Percentiles rank a stretch among this genome's conserved stretches.
Conservation (phyloP, 768 basidiomycete species). For the Pleurotus salmoneostramineus region DNA sequence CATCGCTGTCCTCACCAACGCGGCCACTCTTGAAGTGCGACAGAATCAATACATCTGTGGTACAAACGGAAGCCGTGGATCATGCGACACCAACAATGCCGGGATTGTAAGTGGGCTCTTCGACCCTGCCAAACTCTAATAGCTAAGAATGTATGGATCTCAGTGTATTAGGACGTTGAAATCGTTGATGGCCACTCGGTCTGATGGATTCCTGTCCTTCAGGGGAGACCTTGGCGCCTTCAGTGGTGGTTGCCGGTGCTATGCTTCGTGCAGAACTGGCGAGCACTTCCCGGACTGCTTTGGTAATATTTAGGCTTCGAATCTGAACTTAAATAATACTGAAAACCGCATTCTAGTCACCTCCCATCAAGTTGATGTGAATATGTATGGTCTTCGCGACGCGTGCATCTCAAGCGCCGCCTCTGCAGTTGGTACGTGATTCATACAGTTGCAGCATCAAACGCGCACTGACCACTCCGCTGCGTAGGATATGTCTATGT, state of each 20-base stretch:
- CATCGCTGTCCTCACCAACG: not conserved
- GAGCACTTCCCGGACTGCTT: not conserved
- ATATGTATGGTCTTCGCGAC: not conserved
- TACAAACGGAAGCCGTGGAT: not conserved
- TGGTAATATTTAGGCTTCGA: no score
- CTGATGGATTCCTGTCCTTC: not conserved
- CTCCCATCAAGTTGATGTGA: not conserved
- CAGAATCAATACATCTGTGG: not conserved
- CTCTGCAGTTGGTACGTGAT: not conserved
- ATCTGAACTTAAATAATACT: no score
- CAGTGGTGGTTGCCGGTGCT: conserved; percentile 3
- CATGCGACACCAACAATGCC: no score
- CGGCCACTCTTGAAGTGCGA: conserved; percentile 1
- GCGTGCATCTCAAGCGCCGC: conserved; percentile 5
- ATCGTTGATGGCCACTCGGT: not conserved
- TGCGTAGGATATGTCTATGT: not conserved
- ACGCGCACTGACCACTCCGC: not conserved
- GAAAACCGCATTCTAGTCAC: no score
- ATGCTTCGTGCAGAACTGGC: not conserved
- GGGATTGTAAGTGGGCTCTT: no score
- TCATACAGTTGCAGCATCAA: not conserved
- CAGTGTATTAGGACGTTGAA: not conserved
- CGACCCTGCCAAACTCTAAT: no score
- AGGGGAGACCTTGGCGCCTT: not conserved
- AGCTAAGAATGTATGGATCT: no score